Conservation (phyloP, 2,329 filamentous ascomycete genomes). For the Scortechinia acanthostroma region DNA sequence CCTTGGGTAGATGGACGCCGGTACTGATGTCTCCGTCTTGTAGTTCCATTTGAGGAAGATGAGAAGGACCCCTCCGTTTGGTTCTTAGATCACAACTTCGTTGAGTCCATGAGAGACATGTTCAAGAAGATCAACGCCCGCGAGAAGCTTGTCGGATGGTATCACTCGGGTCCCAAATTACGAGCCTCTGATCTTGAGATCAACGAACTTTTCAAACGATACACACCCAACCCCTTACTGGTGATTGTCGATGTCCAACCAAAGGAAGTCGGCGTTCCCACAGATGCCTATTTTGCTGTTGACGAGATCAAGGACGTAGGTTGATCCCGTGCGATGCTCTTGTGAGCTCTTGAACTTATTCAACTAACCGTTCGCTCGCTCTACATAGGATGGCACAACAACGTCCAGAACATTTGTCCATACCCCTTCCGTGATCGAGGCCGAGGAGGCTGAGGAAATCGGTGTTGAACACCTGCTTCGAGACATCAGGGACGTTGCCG, state of each 20-base stretch:
- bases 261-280: slow-evolving; percentile 94
- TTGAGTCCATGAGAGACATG: slow-evolving; percentile 99
- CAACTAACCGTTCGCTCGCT: slow-evolving; percentile 4
- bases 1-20: slow-evolving; percentile 3
- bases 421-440: slow-evolving; percentile 95
- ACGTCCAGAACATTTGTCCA: slow-evolving; percentile 97
- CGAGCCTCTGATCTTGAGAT: slow-evolving; percentile 95
- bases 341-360: not conserved
- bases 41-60: slow-evolving; percentile 97
- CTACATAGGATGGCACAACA: slow-evolving; percentile 82
- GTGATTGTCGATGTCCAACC: slow-evolving; percentile 98
- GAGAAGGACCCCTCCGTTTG: slow-evolving; percentile 97
- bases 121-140: slow-evolving; percentile 99
- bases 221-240: slow-evolving; percentile 89
- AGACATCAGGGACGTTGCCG: slow-evolving; percentile 95
- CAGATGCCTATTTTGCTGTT: slow-evolving; percentile 96
- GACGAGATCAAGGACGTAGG: slow-evolving; percentile 98
- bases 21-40: slow-evolving; percentile 4
- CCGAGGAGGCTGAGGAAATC: slow-evolving; percentile 97
- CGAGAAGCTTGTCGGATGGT: slow-evolving; percentile 99
- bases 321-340: slow-evolving; percentile 8
- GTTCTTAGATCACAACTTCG: slow-evolving; percentile 99
- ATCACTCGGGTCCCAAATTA: slow-evolving; percentile 95
- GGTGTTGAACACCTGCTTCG: slow-evolving; percentile 95
- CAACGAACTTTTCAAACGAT: slow-evolving; percentile 99